Percentiles rank a stretch among this genome's conserved stretches.
phyloP scores from a whole-genome alignment of 352 stramenopile species.

The Phytophthora vignae region DNA sequence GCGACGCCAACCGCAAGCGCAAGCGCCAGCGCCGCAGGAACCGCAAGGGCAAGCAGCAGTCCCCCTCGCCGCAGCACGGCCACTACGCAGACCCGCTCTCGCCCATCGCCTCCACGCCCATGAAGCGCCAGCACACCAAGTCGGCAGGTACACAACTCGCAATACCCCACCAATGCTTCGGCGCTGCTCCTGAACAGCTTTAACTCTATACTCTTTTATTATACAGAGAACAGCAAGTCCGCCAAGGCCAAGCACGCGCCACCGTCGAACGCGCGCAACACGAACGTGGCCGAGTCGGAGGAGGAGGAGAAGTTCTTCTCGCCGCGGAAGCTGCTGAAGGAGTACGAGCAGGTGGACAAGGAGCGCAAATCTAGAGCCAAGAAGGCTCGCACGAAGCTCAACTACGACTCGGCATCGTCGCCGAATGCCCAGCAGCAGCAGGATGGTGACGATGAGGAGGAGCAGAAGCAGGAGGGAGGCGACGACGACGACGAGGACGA shows the following conservation, averaged over 20 bases:
- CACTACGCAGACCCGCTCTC: conserved; percentile 85
- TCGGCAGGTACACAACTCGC: conserved; percentile 30
- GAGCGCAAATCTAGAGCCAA: conserved; percentile 27
- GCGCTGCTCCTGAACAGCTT: background rate
- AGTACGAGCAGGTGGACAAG: conserved; percentile 53
- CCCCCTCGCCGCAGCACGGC: conserved; percentile 34
- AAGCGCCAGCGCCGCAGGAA: conserved; percentile 46
- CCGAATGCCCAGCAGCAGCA: conserved; percentile 23
- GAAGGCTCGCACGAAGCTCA: conserved; percentile 35
- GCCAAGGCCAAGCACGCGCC: conserved; percentile 50
- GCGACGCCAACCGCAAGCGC: conserved; percentile 38
- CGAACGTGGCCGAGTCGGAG: conserved; percentile 33
- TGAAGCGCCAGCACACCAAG: conserved; percentile 77
- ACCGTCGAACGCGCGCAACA: conserved; percentile 8
- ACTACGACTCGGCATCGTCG: conserved; percentile 28
- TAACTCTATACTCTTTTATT: background rate
- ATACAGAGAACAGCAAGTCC: conserved; percentile 56
- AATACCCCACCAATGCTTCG: no score
- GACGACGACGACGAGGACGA: conserved; percentile 2
- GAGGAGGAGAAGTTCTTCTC: conserved; percentile 65
- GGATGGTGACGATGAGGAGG: conserved; percentile 8
- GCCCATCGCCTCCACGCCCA: conserved; percentile 84
- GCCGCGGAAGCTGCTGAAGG: conserved; percentile 66
- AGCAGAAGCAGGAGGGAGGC: conserved; percentile 8
- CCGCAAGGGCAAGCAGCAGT: conserved; percentile 32